Percentiles rank a stretch among this genome's conserved stretches.
phyloP scores from a whole-genome alignment of 305 asterid genomes.

The Solanum hybrid region DNA sequence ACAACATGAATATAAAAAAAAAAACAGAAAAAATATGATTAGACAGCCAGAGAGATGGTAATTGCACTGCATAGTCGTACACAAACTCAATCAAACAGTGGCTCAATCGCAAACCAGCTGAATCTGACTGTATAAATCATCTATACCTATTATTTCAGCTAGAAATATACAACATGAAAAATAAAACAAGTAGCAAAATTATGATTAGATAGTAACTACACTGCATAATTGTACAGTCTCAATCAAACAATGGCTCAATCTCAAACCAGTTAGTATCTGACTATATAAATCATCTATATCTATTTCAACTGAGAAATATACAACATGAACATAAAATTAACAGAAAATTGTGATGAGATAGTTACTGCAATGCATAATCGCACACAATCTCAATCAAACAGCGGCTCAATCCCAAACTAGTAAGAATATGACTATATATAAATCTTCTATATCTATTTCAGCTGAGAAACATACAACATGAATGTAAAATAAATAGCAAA shows the following conservation, averaged over 20 bases:
- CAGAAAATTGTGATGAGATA: background rate
- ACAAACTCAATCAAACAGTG: background rate
- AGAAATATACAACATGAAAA: background rate
- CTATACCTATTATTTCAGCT: background rate
- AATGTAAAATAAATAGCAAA: background rate
- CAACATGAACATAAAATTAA: background rate
- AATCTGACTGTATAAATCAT: background rate
- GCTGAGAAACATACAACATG: background rate
- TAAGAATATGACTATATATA: background rate
- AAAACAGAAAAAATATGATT: background rate
- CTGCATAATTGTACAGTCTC: background rate
- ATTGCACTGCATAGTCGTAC: conserved; percentile 29
- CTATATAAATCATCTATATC: background rate
- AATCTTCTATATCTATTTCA: background rate
- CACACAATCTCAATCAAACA: background rate
- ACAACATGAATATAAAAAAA: background rate
- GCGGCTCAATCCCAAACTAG: background rate
- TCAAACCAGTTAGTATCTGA: background rate
- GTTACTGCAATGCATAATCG: background rate
- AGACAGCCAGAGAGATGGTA: background rate
- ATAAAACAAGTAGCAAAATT: background rate
- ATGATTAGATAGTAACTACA: background rate
- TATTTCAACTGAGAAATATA: background rate
- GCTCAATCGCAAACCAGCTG: background rate
- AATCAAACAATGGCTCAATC: background rate